These are phyloP conservation scores for Carex myosuroides DNA, from an alignment of 176 grass and related monocot species.

Conservation along the genomic window DNA sequence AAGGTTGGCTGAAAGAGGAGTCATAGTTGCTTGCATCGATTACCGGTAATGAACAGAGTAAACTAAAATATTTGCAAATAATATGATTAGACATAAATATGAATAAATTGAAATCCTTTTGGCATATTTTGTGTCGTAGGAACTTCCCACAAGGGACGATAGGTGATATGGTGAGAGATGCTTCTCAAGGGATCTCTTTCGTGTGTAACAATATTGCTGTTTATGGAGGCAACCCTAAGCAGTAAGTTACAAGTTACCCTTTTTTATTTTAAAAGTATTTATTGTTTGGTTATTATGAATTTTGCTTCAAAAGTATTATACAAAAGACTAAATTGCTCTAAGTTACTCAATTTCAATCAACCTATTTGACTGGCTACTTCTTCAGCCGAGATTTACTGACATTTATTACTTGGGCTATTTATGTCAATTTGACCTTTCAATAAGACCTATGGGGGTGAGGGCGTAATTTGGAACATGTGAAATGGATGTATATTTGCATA, in stretches of 20 bases:
- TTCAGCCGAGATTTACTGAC: background rate
- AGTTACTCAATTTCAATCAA: background rate
- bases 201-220: slow-evolving; percentile 76
- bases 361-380: background rate
- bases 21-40: slow-evolving; percentile 99
- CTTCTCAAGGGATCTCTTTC: slow-evolving; percentile 93
- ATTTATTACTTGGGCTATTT: background rate
- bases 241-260: slow-evolving; percentile 37
- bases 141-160: slow-evolving; percentile 98
- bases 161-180: slow-evolving; percentile 90
- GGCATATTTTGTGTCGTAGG: slow-evolving; percentile 29
- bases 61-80: background rate
- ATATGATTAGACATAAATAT: background rate
- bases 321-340: background rate
- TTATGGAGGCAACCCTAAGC: slow-evolving; percentile 90
- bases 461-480: background rate
- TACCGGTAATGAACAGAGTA: slow-evolving; percentile 53
- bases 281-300: background rate
- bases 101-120: background rate
- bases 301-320: background rate
- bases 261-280: slow-evolving; percentile 15
- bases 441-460: background rate
- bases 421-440: background rate
- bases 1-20: slow-evolving; percentile 84
- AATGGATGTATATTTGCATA: background rate